Conservation (phyloP, 2,329 filamentous ascomycete species). For the Nemania sp. region DNA sequence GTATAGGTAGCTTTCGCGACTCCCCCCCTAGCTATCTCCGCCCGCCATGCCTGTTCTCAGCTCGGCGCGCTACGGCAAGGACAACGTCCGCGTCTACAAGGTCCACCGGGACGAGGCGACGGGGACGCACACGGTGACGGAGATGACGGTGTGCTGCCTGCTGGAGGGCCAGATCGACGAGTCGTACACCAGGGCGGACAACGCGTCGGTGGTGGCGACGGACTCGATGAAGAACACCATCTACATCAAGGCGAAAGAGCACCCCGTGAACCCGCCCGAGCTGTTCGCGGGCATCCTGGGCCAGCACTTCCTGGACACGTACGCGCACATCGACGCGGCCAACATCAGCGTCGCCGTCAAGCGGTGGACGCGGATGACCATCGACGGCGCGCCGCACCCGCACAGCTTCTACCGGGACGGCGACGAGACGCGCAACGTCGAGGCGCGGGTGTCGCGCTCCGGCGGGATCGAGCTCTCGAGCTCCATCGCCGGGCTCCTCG, state of each 20-base stretch:
- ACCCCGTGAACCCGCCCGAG: conserved; percentile 91
- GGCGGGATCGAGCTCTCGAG: conserved; percentile 77
- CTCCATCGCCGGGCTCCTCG: conserved; percentile 78
- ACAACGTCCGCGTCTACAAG: conserved; percentile 98
- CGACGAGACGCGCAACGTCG: conserved; percentile 82
- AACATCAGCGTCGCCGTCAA: conserved; percentile 83
- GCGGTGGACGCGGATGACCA: conserved; percentile 85
- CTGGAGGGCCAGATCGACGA: conserved; percentile 90
- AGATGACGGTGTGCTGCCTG: conserved; percentile 93
- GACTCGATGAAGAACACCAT: conserved; percentile 98
- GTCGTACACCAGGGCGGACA: conserved; percentile 92
- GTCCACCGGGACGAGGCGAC: conserved; percentile 79
- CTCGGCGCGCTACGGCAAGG: conserved; percentile 83
- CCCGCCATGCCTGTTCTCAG: conserved; percentile 59
- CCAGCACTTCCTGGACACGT: conserved; percentile 85
- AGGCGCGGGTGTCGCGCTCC: conserved; percentile 69
- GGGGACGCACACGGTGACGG: conserved; percentile 81
- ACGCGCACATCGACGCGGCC: conserved; percentile 84
- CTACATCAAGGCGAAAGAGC: conserved; percentile 92
- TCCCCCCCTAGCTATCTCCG: background rate
- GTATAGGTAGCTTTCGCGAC: background rate
- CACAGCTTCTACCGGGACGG: conserved; percentile 94
- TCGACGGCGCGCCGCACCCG: conserved; percentile 89
- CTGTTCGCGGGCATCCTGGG: conserved; percentile 85
- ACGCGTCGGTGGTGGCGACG: conserved; percentile 92